Percentiles rank a stretch among this genome's conserved stretches.
Evolutionary conservation across 139 green algal genomes (phyloP).

Genomic region (Diplosphaera chodatii): DNA sequence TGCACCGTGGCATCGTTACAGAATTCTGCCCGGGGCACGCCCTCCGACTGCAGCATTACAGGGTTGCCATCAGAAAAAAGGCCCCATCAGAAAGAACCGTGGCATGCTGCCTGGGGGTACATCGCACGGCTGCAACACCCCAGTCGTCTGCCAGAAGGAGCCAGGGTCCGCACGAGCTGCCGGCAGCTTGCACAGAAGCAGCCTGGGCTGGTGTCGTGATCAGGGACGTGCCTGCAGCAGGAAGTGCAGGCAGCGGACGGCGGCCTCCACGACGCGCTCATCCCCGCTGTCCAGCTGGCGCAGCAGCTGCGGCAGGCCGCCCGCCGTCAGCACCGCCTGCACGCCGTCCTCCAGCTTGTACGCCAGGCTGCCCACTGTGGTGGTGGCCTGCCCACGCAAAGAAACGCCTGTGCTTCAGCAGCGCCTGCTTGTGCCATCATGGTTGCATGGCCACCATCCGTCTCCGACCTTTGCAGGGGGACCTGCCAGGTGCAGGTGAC

Average conservation of each 20-base stretch:
- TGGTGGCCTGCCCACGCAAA: constrained; percentile 1
- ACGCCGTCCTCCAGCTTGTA: constrained; percentile 42
- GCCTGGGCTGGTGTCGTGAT: too few relatives aligned
- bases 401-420: too few relatives aligned
- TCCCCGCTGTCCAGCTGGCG: constrained; percentile 34
- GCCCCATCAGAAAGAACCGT: too few relatives aligned
- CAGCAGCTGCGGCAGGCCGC: constrained; percentile 53
- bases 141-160: too few relatives aligned
- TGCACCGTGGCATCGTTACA: constrained; percentile 27
- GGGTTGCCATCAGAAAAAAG: too few relatives aligned
- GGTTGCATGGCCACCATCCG: too few relatives aligned
- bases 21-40: constrained; percentile 17
- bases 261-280: constrained; percentile 48
- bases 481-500: too few relatives aligned
- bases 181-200: too few relatives aligned
- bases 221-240: constrained; percentile 36
- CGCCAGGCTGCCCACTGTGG: constrained; percentile 46
- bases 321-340: constrained; percentile 40
- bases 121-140: too few relatives aligned
- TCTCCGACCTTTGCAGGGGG: too few relatives aligned
- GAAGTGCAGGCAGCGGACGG: constrained; percentile 49
- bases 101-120: too few relatives aligned
- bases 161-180: too few relatives aligned
- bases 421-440: neutral
- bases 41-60: constrained; percentile 27